A percentile compares a stretch with the other conserved stretches of the same genome.
phyloP scores from a whole-genome alignment of 257 asterid species.

The Solanum lignicaule region DNA sequence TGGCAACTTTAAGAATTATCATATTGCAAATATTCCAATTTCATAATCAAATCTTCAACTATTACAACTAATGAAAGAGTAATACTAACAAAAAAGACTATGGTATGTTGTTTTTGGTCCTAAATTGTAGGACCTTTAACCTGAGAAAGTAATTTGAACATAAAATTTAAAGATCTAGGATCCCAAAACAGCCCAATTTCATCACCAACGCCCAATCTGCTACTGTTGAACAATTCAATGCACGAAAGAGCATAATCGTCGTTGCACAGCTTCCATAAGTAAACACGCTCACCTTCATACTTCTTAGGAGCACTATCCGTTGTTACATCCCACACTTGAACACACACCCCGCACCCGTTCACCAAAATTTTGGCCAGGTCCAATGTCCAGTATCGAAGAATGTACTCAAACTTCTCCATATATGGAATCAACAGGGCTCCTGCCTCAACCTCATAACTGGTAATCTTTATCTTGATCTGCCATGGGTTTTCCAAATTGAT shows the following conservation, averaged over 20 bases:
- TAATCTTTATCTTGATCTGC: neutral
- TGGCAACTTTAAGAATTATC: no score
- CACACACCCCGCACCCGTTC: conserved; percentile 14
- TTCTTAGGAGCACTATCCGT: conserved; percentile 14
- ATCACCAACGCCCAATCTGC: conserved; percentile 20
- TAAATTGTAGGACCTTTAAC: neutral
- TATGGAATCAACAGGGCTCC: neutral
- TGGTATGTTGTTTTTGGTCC: neutral
- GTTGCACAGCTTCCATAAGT: conserved; percentile 14
- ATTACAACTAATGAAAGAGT: no score
- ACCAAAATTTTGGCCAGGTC: conserved; percentile 22
- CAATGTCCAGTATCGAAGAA: conserved; percentile 32
- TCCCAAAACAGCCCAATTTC: conserved; percentile 45
- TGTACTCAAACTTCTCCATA: neutral
- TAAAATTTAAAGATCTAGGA: neutral
- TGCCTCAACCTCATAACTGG: neutral
- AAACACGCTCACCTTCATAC: neutral
- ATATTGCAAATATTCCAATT: no score
- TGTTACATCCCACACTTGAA: conserved; percentile 42
- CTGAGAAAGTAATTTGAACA: conserved; percentile 10
- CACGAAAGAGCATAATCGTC: conserved; percentile 24
- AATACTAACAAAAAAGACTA: neutral
- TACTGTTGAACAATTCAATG: conserved; percentile 13
- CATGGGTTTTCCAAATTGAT: neutral
- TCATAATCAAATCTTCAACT: no score